Evolutionary conservation across 345 rosid species (phyloP).

Genomic region (Turnera subulata): DNA sequence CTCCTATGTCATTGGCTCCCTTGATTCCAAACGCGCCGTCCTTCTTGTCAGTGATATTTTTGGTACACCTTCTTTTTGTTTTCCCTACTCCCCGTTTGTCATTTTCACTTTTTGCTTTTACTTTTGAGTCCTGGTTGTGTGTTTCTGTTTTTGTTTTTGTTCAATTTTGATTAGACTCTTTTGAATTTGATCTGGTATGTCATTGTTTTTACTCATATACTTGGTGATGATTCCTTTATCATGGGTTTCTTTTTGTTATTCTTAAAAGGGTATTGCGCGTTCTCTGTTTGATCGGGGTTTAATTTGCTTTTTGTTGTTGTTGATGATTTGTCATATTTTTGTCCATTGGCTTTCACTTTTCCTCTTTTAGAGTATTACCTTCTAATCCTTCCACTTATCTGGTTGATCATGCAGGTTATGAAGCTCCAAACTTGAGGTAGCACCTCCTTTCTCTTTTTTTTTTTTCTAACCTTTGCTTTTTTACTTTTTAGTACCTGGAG

Average conservation of each 20-base stretch:
- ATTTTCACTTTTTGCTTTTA: neutral
- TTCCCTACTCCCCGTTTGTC: neutral
- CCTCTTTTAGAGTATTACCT: neutral
- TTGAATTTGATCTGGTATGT: neutral
- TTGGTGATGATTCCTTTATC: neutral
- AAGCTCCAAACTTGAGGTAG: constrained; percentile 81
- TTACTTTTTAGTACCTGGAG: neutral
- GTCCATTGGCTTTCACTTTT: too few relatives aligned
- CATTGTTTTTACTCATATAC: neutral
- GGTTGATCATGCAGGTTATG: constrained; percentile 54
- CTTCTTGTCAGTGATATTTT: constrained; percentile 59
- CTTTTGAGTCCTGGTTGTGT: neutral
- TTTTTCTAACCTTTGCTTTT: too few relatives aligned
- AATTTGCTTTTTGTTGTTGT: neutral
- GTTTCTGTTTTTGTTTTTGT: neutral
- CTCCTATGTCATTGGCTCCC: constrained; percentile 59
- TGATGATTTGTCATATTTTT: neutral
- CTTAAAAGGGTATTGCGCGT: too few relatives aligned
- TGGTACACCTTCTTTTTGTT: constrained; percentile 17
- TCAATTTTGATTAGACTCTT: neutral
- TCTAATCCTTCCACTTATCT: constrained; percentile 10
- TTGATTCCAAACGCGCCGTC: constrained; percentile 48
- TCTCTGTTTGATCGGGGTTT: neutral
- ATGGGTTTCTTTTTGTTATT: too few relatives aligned
- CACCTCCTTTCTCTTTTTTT: neutral